Percentiles rank a stretch among this genome's conserved stretches.
Conservation (phyloP, 2,329 filamentous ascomycete genomes). For the Cryphonectria nitschkei region DNA sequence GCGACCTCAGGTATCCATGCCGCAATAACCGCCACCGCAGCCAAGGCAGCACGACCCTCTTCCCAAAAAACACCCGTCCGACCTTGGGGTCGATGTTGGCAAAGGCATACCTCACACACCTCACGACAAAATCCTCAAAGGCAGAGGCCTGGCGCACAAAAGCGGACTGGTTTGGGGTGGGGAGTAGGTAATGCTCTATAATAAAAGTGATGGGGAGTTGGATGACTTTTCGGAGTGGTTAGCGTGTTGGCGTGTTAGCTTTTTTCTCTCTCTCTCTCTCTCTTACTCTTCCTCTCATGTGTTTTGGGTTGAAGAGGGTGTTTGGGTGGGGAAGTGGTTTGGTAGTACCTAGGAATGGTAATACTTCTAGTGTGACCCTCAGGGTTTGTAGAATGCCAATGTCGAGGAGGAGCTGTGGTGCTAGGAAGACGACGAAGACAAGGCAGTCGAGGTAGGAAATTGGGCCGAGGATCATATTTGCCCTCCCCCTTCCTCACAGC, state of each 20-base stretch:
- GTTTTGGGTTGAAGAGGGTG: neutral
- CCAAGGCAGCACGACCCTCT: slow-evolving; percentile 73
- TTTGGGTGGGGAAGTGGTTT: neutral
- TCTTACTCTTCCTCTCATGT: neutral
- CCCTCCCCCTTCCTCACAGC: neutral
- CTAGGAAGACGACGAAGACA: slow-evolving; percentile 71
- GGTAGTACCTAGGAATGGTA: slow-evolving; percentile 71
- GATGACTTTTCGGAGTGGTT: slow-evolving; percentile 48
- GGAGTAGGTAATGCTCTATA: slow-evolving; percentile 57
- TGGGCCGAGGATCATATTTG: slow-evolving; percentile 73
- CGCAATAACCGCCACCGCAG: slow-evolving; percentile 74
- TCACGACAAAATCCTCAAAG: slow-evolving; percentile 78
- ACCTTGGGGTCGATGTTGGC: slow-evolving; percentile 69
- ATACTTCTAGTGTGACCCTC: slow-evolving; percentile 59
- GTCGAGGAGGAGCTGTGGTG: slow-evolving; percentile 71
- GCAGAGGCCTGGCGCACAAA: slow-evolving; percentile 72
- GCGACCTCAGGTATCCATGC: slow-evolving; percentile 66
- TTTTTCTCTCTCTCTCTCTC: slow-evolving; percentile 2
- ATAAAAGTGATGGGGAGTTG: slow-evolving; percentile 63
- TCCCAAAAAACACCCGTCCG: slow-evolving; percentile 78
- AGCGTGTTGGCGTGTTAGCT: neutral
- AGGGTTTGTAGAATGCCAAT: slow-evolving; percentile 65
- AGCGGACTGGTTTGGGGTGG: slow-evolving; percentile 51
- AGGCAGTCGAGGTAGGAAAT: slow-evolving; percentile 77
- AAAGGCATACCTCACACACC: slow-evolving; percentile 79